These are phyloP conservation scores for Sporisorium scitamineum DNA, from an alignment of 1,284 basidiomycete species.

Conservation along the genomic window DNA sequence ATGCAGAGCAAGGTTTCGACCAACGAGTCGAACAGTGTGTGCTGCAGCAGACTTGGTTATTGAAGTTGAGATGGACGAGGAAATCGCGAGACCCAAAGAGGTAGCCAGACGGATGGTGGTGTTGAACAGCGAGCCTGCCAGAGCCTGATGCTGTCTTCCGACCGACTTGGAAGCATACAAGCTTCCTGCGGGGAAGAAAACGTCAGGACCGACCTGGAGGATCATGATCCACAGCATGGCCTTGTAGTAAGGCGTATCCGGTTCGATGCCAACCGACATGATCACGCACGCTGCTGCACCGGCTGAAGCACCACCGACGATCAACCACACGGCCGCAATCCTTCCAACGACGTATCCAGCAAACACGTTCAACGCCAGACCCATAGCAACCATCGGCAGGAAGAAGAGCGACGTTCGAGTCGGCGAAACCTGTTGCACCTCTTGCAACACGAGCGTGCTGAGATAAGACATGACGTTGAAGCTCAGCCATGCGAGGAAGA, in stretches of 20 bases:
- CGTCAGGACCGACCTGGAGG: constrained; percentile 68
- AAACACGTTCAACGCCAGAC: constrained; percentile 64
- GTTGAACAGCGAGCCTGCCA: constrained; percentile 64
- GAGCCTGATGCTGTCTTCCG: constrained; percentile 48
- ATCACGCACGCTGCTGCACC: constrained; percentile 75
- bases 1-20: constrained; percentile 11
- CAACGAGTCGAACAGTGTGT: constrained; percentile 10
- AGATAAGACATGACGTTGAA: constrained; percentile 72
- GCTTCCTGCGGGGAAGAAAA: constrained; percentile 54
- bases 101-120: constrained; percentile 61
- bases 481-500: constrained; percentile 78
- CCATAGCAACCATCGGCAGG: constrained; percentile 76
- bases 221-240: constrained; percentile 83
- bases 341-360: constrained; percentile 54
- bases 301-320: constrained; percentile 69
- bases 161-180: constrained; percentile 55
- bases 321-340: constrained; percentile 61
- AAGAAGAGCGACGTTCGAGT: constrained; percentile 81
- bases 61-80: constrained; percentile 54
- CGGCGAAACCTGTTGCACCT: constrained; percentile 71
- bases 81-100: constrained; percentile 60
- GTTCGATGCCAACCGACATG: constrained; percentile 79
- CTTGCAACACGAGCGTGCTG: constrained; percentile 51
- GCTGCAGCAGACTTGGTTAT: constrained; percentile 42
- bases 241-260: constrained; percentile 79